Evolutionary conservation across 1,284 basidiomycete genomes (phyloP), one percentile per base, ranked within the genome.

Genomic region (Apiotrichum gracile): DNA sequence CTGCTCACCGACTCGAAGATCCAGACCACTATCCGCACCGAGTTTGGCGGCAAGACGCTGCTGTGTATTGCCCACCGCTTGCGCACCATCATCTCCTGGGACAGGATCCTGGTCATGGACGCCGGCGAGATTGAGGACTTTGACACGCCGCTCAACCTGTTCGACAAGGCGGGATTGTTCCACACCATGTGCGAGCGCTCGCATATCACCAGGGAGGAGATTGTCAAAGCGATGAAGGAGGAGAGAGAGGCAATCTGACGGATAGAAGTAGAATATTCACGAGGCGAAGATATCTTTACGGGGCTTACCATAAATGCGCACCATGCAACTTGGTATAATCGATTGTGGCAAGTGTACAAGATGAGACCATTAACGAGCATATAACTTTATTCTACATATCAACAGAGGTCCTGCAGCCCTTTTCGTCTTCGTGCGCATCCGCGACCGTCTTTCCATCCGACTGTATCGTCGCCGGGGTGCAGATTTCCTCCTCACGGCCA

Each of bases 1-100:
- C 80, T 84, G 4, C 85, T 87, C 61, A 89, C 86, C 0, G 87
- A 90, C 65, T 80, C 85, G 1, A 82, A 85, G 63, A 76, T 89
- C 25, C 86, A 88, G 68, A 76, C 19, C 21, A 87, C 86, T 2
- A 88, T 91, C 52, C 82, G 85, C 61, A 78, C 77, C 16, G 86
- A 89, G 63, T 86, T 88, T 61, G 74, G 79, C 2, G 52, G 58
- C 34, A 62, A 64, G 37, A 74, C 72, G 59, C 72, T 87, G 26
- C 73, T 88, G 13, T 86, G 84, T 61, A 86, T 88, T 49, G 86
- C 86, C 1, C 85, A 86, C 70, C 78, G 87, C 21, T 55, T 88
- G 31, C 85, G 86, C 57, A 90, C 87, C 1, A 86, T 92, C 49
- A 65, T 71, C 19, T 69, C 64, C 22, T 76, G 70, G 55, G 73